Evolutionary conservation across 1,284 basidiomycete genomes (phyloP).

Genomic region (Boletus coffeatus): DNA sequence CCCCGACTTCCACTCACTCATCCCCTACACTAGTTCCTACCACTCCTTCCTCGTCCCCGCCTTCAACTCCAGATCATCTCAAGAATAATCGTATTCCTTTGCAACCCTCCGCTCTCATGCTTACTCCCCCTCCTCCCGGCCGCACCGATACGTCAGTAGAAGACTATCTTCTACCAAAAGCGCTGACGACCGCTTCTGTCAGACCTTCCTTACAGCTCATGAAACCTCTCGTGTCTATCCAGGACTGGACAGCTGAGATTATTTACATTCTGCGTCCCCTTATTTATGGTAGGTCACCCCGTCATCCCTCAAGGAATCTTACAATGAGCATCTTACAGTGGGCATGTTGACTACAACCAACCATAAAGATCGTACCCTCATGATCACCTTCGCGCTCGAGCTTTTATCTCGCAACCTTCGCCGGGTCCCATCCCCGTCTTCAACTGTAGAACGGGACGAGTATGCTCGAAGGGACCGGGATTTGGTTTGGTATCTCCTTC

Average conservation of each 20-base stretch:
- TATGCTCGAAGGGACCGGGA: slow-evolving; percentile 79
- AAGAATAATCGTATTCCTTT: slow-evolving; percentile 72
- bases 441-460: slow-evolving; percentile 68
- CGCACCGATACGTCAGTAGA: slow-evolving; percentile 55
- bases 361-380: slow-evolving; percentile 45
- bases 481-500: slow-evolving; percentile 81
- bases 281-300: slow-evolving; percentile 56
- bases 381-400: slow-evolving; percentile 56
- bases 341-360: slow-evolving; percentile 28
- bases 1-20: slow-evolving; percentile 47
- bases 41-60: slow-evolving; percentile 45
- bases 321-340: slow-evolving; percentile 25
- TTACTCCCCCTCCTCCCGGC: slow-evolving; percentile 46
- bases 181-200: slow-evolving; percentile 63
- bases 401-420: slow-evolving; percentile 64
- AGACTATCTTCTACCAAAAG: slow-evolving; percentile 75
- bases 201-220: slow-evolving; percentile 63
- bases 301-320: slow-evolving; percentile 11
- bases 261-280: slow-evolving; percentile 66
- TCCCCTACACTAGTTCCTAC: slow-evolving; percentile 56
- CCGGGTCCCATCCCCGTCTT: slow-evolving; percentile 53
- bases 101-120: slow-evolving; percentile 44
- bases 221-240: slow-evolving; percentile 50
- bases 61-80: slow-evolving; percentile 65
- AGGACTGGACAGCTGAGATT: slow-evolving; percentile 67